phyloP scores from a whole-genome alignment of 2,329 filamentous ascomycete genomes.

The Beauveria brongniartii region DNA sequence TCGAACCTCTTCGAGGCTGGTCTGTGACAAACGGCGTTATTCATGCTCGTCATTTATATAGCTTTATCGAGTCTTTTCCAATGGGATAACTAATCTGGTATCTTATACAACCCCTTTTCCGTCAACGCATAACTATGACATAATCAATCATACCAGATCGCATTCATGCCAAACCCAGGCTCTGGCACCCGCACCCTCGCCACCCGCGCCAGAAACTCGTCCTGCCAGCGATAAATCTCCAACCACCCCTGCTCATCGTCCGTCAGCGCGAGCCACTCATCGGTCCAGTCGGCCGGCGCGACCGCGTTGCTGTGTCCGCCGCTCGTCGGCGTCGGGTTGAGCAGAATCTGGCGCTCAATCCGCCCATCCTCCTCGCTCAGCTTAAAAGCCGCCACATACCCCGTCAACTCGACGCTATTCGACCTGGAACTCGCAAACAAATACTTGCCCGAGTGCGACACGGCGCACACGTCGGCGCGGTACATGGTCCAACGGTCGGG shows the following conservation, averaged over 20 bases:
- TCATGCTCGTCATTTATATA: not conserved
- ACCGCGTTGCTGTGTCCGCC: constrained; percentile 86
- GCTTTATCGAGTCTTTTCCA: not conserved
- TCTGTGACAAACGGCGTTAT: not conserved
- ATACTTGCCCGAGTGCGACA: constrained; percentile 61
- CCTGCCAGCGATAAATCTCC: constrained; percentile 80
- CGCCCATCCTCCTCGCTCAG: constrained; percentile 55
- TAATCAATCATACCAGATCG: constrained; percentile 74
- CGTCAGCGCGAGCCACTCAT: constrained; percentile 84
- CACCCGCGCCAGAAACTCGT: constrained; percentile 71
- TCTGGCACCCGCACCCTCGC: constrained; percentile 71
- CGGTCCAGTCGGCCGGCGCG: constrained; percentile 72
- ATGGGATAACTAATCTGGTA: not conserved
- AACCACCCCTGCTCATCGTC: constrained; percentile 83
- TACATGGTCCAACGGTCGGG: constrained; percentile 54
- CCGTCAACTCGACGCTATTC: constrained; percentile 67
- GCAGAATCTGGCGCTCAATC: constrained; percentile 69
- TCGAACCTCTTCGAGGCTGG: not conserved
- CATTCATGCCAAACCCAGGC: constrained; percentile 92
- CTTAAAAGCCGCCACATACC: constrained; percentile 75
- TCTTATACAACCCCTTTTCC: not conserved
- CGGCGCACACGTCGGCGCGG: constrained; percentile 74
- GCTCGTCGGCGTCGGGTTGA: constrained; percentile 79
- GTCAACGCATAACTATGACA: too few relatives aligned
- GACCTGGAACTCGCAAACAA: constrained; percentile 80